Base-by-base conservation (phyloP, 345 rosid species). In the Passiflora organensis region DNA sequence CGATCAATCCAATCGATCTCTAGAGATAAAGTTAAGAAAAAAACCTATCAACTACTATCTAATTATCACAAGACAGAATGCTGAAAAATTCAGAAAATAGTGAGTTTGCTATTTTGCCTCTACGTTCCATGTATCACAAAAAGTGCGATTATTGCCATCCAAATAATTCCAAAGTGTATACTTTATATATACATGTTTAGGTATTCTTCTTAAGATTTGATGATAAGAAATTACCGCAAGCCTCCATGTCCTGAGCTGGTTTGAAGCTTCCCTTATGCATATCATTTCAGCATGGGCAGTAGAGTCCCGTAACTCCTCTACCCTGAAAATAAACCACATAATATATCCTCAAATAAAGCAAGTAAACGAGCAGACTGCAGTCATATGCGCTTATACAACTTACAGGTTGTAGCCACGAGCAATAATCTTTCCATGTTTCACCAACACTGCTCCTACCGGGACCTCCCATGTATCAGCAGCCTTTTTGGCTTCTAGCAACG, bases 381-480 rank as follows among this genome's bases (percentile, higher is more conserved):
- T 38, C 43, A 62, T 21, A 34, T 17, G 23, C 36, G n/a, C 48
- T 22, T 32, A 56, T 18, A 48, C 48, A 72, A 78, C 95, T 78
- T 73, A 93, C 99, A 93, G 71, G 73, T 89, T 93, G 75, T 64
- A 73, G 39, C 99, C 99, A 42, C 99, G 95, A 47, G 99, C 89
- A 47, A 93, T 78, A 20, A 93, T 83, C 72, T 85, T 84, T 64
- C 96, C 96, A 21, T 79, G 72, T 57, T 86, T 95, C 58, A 93
- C 99, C 59, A 93, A 73, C 47, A 93, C 95, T 39, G 96, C 96
- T 39, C 99, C 99, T 16, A 89, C 94, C 53, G 96, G 99, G 46
- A 93, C 99, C 69, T 93, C 99, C 99, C 99, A 93, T 14, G 76
- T 63, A 76, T 93, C 96, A 59, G 86, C 94, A 53, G 99, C 99